Evolutionary conservation across 495 filamentous ascomycete species (phyloP).

Genomic region (Xylaria castorea): DNA sequence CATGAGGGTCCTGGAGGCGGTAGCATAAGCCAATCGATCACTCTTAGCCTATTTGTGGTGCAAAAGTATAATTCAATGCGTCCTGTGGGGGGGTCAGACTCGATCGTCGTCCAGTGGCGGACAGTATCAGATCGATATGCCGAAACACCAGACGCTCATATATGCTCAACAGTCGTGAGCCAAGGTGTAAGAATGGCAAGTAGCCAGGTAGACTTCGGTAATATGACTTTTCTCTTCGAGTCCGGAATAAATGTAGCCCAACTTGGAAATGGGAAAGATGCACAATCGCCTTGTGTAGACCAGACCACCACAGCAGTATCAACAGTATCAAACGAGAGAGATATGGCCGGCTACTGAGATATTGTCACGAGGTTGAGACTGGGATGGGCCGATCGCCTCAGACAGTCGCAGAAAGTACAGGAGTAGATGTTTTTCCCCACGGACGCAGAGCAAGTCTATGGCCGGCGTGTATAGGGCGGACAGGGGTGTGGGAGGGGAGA

Average conservation of each 20-base stretch:
- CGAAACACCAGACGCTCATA: neutral
- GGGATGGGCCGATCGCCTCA: neutral
- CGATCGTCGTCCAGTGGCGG: neutral
- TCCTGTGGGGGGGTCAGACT: neutral
- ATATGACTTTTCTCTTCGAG: neutral
- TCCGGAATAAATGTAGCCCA: neutral
- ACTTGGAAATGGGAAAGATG: neutral
- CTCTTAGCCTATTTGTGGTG: neutral
- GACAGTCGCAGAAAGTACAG: conserved; percentile 4
- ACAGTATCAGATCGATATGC: neutral
- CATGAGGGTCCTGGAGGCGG: conserved; percentile 30
- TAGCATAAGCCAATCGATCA: conserved; percentile 22
- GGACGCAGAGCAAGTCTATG: neutral
- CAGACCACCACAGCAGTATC: neutral
- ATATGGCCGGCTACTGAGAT: conserved; percentile 1
- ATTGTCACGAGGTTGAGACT: conserved; percentile 14
- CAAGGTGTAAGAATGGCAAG: neutral
- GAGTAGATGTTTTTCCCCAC: neutral
- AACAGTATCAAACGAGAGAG: neutral
- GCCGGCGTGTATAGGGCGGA: neutral
- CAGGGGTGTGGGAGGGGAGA: neutral
- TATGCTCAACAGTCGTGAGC: neutral
- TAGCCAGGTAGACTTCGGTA: neutral
- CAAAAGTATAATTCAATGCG: conserved; percentile 12
- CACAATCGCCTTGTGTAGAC: neutral